phyloP scores from a whole-genome alignment of 805 yeast species.

The Saturnispora sanitii region DNA sequence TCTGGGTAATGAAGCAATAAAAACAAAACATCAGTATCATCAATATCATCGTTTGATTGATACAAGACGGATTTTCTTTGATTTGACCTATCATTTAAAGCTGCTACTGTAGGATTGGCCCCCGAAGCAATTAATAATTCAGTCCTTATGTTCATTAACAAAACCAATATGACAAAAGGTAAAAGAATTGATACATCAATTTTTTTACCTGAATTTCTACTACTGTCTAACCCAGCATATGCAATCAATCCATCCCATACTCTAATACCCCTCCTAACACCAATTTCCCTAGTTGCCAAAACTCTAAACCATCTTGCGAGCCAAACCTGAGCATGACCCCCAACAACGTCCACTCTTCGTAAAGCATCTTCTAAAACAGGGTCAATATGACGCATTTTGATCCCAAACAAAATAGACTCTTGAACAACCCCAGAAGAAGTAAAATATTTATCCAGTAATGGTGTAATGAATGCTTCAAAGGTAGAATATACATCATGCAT shows the following conservation, averaged over 20 bases:
- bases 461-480: slow-evolving; percentile 32
- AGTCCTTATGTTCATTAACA: slow-evolving; percentile 24
- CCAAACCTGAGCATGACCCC: slow-evolving; percentile 38
- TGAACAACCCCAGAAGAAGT: slow-evolving; percentile 33
- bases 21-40: slow-evolving; percentile 42
- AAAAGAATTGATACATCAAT: slow-evolving; percentile 22
- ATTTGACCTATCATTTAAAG: background rate
- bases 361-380: slow-evolving; percentile 12
- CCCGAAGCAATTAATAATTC: slow-evolving; percentile 9
- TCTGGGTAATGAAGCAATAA: slow-evolving; percentile 41
- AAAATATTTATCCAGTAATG: slow-evolving; percentile 29
- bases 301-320: slow-evolving; percentile 42
- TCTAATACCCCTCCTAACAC: slow-evolving; percentile 26
- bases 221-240: slow-evolving; percentile 9
- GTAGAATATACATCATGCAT: slow-evolving; percentile 24
- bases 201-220: background rate
- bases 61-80: background rate
- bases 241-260: slow-evolving; percentile 43
- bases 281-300: slow-evolving; percentile 39
- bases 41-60: slow-evolving; percentile 17
- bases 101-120: slow-evolving; percentile 1
- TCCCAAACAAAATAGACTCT: slow-evolving; percentile 40
- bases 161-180: slow-evolving; percentile 32
- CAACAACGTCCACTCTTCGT: slow-evolving; percentile 9
- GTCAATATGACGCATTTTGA: slow-evolving; percentile 40